Conservation (phyloP, 495 filamentous ascomycete species). For the Neurospora tetrasperma region DNA sequence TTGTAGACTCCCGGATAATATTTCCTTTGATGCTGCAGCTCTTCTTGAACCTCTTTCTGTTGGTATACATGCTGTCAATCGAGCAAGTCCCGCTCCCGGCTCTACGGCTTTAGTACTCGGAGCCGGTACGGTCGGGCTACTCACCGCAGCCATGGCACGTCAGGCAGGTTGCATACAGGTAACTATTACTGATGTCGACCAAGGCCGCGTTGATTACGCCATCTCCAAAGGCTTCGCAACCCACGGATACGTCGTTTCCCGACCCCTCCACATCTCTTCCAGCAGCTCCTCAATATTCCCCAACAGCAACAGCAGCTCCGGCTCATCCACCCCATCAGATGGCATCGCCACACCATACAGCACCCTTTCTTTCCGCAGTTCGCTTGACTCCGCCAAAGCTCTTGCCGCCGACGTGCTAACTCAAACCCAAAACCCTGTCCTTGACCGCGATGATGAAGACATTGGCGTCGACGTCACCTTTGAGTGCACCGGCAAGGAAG, state of each 20-base stretch:
- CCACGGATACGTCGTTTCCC: slow-evolving; percentile 52
- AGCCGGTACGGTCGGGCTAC: slow-evolving; percentile 74
- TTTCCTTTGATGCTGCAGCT: slow-evolving; percentile 68
- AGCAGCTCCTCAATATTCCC: slow-evolving; percentile 32
- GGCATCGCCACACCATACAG: slow-evolving; percentile 38
- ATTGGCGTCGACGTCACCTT: slow-evolving; percentile 71
- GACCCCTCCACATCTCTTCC: slow-evolving; percentile 26
- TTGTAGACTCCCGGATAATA: slow-evolving; percentile 51
- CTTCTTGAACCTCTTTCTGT: slow-evolving; percentile 81
- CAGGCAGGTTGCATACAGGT: slow-evolving; percentile 58
- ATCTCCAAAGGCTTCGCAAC: slow-evolving; percentile 61
- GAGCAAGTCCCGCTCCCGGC: slow-evolving; percentile 39
- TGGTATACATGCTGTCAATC: slow-evolving; percentile 69
- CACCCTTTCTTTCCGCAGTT: slow-evolving; percentile 25
- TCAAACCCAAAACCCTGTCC: slow-evolving; percentile 25
- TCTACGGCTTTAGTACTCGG: slow-evolving; percentile 71
- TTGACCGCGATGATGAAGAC: slow-evolving; percentile 34
- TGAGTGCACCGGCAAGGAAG: slow-evolving; percentile 84
- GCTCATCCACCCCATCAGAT: slow-evolving; percentile 31
- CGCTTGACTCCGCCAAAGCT: slow-evolving; percentile 49
- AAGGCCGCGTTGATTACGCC: slow-evolving; percentile 64
- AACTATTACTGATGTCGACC: slow-evolving; percentile 77
- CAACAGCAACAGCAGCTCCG: slow-evolving; percentile 21
- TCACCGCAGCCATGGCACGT: slow-evolving; percentile 61
- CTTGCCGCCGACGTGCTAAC: slow-evolving; percentile 44